Evolutionary conservation across 2,329 filamentous ascomycete genomes (phyloP).

Genomic region (Elsinoe perseae): DNA sequence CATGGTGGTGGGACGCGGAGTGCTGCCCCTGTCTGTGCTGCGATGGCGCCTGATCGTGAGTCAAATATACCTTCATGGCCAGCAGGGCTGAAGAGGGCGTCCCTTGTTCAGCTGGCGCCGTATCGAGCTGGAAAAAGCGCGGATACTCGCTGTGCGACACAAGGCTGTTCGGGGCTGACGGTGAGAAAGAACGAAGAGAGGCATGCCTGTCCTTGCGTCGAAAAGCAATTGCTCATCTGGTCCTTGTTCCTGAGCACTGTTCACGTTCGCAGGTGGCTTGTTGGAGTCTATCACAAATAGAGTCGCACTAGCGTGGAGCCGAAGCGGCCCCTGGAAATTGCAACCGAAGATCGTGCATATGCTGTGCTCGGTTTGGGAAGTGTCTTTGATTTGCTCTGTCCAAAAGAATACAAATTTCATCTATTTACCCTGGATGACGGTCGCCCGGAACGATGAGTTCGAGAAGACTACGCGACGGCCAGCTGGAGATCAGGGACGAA

Average conservation of each 20-base stretch:
- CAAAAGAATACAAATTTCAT: neutral
- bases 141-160: neutral
- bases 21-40: conserved; percentile 16
- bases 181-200: neutral
- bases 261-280: neutral
- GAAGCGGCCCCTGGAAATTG: conserved; percentile 13
- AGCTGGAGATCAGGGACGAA: neutral
- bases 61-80: conserved; percentile 15
- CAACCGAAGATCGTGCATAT: conserved; percentile 1
- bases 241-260: conserved; percentile 12
- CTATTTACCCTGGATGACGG: neutral
- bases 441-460: neutral
- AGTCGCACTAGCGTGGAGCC: conserved; percentile 12
- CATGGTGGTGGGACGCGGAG: conserved; percentile 2
- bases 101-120: neutral
- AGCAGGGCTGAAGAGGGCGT: conserved; percentile 8
- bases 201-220: neutral
- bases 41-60: conserved; percentile 1
- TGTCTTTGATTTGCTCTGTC: conserved; percentile 1
- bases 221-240: conserved; percentile 10
- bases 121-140: neutral
- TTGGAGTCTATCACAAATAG: conserved; percentile 10
- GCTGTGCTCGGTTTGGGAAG: neutral
- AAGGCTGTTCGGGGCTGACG: conserved; percentile 5
- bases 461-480: neutral